Evolutionary conservation across 2,329 filamentous ascomycete genomes (phyloP), one percentile per base, ranked within the genome.

Genomic region (Talaromyces rugulosus): DNA sequence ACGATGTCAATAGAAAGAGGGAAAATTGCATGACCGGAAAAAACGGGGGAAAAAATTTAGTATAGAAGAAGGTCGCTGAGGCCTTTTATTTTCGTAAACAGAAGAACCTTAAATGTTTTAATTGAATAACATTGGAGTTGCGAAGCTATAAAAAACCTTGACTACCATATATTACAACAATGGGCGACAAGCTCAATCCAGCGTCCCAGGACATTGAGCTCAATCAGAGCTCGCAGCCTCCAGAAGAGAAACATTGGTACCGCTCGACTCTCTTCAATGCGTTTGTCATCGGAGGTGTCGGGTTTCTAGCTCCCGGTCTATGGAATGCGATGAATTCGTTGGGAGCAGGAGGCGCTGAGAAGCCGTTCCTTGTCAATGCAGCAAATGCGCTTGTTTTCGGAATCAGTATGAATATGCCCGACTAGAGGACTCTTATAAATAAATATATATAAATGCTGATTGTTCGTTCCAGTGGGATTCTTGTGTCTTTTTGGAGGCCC

Each of bases 281-380:
- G 51, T 78, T 77, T 57, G 76, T 83, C 16, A 81, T 82, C 44
- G 81, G 81, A 8, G 74, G 72, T 28, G 80, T 82, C 0, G 81
- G 79, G 1, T 83, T 82, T 64, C 72, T 81, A 9, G 72, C 72
- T 5, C 72, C 72, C 0, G 72, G 72, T 0, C 69, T 85, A 3
- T 85, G 83, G 82, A 84, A 83, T 67, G 83, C 83, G 1, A 83
- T 85, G 80, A 84, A 82, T 63, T 74, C 77, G 1, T 71, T 83
- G 5, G 82, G 83, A 16, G 83, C 82, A 0, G 82, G 82, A 44
- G 82, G 82, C 30, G 80, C 80, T 1, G 79, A 83, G 62, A 75
- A 78, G 54, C 82, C 82, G 0, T 84, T 78, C 57, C 75, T 85
- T 2, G 79, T 83, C 56, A 83, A 83, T 60, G 80, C 80, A 0